Evolutionary conservation across 2,329 filamentous ascomycete species (phyloP), one percentile per base, ranked within the genome.

Genomic region (Aschersonia sp.): DNA sequence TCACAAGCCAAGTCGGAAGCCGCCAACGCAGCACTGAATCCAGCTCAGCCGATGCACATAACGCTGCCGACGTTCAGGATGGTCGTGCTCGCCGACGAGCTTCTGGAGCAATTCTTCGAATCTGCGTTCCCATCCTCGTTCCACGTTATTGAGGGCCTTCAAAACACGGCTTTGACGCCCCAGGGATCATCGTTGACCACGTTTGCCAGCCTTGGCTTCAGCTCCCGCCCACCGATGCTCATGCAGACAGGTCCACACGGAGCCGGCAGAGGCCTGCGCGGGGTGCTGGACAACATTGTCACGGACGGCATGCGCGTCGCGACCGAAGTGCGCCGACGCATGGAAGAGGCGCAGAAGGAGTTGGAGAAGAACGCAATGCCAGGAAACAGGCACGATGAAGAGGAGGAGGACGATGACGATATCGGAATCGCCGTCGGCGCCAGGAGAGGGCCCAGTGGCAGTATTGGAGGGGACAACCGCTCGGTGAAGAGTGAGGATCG

Each of bases 41-140:
- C 92, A 3, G 83, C 88, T 30, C 91, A 94, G 53, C 92, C 92
- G 5, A 75, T 98, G 1, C 85, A 96, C 62, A 96, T 98, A 59
- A 97, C 92, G 1, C 75, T 98, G 1, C 92, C 92, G 1, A 98
- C 92, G 1, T 98, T 98, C 75, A 84, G 92, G 54, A 98, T 98
- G 92, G 89, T 98, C 3, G 86, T 98, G 7, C 78, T 98, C 5
- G 92, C 92, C 43, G 92, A 98, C 59, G 92, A 98, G 63, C 76
- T 94, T 1, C 78, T 98, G 5, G 91, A 98, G 59, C 86, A 94
- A 56, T 98, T 98, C 67, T 98, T 98, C 62, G 92, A 98, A 67
- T 86, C 87, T 1, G 94, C 89, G 41, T 96, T 97, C 67, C 88
- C 91, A 0, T 81, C 85, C 46, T 95, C 89, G 1, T 94, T 98